These are phyloP conservation scores for Oryza meyeriana DNA, from an alignment of 176 grass and related monocot species.

Conservation along the genomic window DNA sequence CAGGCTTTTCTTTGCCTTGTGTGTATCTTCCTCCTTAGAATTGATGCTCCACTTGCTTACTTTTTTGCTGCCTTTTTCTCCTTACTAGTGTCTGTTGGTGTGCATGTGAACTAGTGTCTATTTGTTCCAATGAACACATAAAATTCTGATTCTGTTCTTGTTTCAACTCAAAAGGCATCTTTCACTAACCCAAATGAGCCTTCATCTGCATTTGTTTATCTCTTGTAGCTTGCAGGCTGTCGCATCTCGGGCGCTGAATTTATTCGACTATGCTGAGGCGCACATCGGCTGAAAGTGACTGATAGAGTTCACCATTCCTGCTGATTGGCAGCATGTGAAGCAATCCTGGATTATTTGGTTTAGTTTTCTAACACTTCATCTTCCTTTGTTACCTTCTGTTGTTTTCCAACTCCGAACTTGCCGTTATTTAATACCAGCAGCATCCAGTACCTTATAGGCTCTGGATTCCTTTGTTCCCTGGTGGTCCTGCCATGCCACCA, in stretches of 20 bases:
- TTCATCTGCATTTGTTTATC: slow-evolving; percentile 38
- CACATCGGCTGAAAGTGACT: slow-evolving; percentile 24
- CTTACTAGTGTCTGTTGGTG: slow-evolving; percentile 32
- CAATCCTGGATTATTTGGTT: slow-evolving; percentile 24
- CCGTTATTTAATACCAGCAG: slow-evolving; percentile 21
- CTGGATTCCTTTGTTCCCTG: slow-evolving; percentile 39
- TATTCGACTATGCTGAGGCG: slow-evolving; percentile 11
- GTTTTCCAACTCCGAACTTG: slow-evolving; percentile 31
- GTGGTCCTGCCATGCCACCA: slow-evolving; percentile 41
- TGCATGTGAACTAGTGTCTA: slow-evolving; percentile 44
- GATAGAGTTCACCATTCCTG: slow-evolving; percentile 7
- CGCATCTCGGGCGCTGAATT: slow-evolving; percentile 9
- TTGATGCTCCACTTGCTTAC: slow-evolving; percentile 53
- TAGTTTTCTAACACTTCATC: slow-evolving; percentile 26
- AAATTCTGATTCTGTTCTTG: slow-evolving; percentile 31
- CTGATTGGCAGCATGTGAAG: slow-evolving; percentile 30
- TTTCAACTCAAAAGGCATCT: slow-evolving; percentile 34
- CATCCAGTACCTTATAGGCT: slow-evolving; percentile 42
- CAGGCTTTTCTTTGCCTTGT: slow-evolving; percentile 60
- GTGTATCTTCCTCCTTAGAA: slow-evolving; percentile 52
- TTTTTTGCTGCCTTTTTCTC: slow-evolving; percentile 23
- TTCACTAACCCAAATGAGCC: slow-evolving; percentile 27
- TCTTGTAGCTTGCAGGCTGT: slow-evolving; percentile 31
- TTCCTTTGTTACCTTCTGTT: slow-evolving; percentile 20
- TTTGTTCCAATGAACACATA: slow-evolving; percentile 28